Evolutionary conservation across 495 filamentous ascomycete species (phyloP).

Genomic region (Xylaria acuta): DNA sequence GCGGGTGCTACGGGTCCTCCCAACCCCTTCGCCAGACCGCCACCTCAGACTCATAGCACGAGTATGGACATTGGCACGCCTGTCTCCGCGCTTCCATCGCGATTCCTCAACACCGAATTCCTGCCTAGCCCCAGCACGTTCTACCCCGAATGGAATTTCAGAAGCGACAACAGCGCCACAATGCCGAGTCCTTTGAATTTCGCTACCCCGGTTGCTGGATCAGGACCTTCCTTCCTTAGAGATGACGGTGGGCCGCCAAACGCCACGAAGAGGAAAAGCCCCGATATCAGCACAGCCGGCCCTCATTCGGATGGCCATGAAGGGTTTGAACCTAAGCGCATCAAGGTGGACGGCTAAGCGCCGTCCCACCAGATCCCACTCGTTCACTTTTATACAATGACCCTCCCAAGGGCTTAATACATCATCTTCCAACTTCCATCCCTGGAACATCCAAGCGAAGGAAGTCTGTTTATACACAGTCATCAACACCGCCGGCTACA

Average conservation of each 20-base stretch:
- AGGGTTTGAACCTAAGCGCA: slow-evolving; percentile 51
- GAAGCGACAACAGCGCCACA: slow-evolving; percentile 75
- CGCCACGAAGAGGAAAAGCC: slow-evolving; percentile 53
- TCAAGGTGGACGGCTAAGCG: slow-evolving; percentile 47
- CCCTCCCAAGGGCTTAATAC: slow-evolving; percentile 7
- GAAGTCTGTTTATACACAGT: slow-evolving; percentile 13
- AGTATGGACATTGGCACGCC: slow-evolving; percentile 90
- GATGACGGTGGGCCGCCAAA: slow-evolving; percentile 48
- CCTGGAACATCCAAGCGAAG: background rate
- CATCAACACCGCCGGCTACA: slow-evolving; percentile 25
- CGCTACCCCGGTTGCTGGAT: slow-evolving; percentile 80
- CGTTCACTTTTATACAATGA: background rate
- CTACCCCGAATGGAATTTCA: slow-evolving; percentile 86
- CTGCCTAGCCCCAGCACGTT: slow-evolving; percentile 89
- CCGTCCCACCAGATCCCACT: background rate
- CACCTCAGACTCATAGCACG: slow-evolving; percentile 59
- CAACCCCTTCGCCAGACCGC: slow-evolving; percentile 90
- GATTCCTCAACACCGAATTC: slow-evolving; percentile 84
- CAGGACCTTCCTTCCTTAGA: slow-evolving; percentile 70
- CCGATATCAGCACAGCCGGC: slow-evolving; percentile 47
- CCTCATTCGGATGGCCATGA: slow-evolving; percentile 41
- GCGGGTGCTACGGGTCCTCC: slow-evolving; percentile 92
- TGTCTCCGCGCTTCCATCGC: slow-evolving; percentile 93
- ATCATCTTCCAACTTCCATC: slow-evolving; percentile 9
- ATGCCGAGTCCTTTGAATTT: slow-evolving; percentile 91